Conservation (phyloP, 108 stramenopile genomes). For the Cyclotella distinguenda region DNA sequence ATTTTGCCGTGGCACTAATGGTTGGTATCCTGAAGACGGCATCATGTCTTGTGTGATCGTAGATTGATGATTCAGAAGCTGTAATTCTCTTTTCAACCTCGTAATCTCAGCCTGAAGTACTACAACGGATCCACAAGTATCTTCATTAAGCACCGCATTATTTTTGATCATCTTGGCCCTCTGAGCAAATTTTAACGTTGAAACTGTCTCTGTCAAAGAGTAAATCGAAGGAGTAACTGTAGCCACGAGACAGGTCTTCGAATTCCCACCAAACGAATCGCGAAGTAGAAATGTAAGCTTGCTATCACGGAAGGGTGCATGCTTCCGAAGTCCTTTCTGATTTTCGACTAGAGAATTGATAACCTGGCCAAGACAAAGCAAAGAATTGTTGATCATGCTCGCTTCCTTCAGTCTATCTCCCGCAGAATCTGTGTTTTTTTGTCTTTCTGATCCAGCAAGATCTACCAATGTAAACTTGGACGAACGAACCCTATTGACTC, state of each 20-base stretch:
- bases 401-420: constrained; percentile 73
- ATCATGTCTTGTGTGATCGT: background rate
- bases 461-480: constrained; percentile 51
- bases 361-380: constrained; percentile 69
- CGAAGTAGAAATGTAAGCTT: constrained; percentile 51
- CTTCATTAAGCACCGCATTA: constrained; percentile 44
- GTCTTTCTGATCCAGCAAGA: constrained; percentile 47
- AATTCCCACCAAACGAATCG: constrained; percentile 49
- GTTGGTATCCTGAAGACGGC: background rate
- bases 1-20: background rate
- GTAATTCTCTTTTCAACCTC: constrained; percentile 26
- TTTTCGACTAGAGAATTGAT: constrained; percentile 69
- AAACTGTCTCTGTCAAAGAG: constrained; percentile 40
- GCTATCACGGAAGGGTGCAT: constrained; percentile 52
- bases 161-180: constrained; percentile 52
- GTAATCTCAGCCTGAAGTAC: constrained; percentile 45
- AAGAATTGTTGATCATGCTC: constrained; percentile 68
- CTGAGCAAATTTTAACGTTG: constrained; percentile 55
- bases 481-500: constrained; percentile 31
- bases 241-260: constrained; percentile 55
- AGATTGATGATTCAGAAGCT: too few species aligned
- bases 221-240: constrained; percentile 37
- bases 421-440: constrained; percentile 44
- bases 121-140: constrained; percentile 33
- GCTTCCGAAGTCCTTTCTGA: constrained; percentile 30